These are phyloP conservation scores for Boletus rex-veris DNA, from an alignment of 768 basidiomycete species.

Conservation along the genomic window DNA sequence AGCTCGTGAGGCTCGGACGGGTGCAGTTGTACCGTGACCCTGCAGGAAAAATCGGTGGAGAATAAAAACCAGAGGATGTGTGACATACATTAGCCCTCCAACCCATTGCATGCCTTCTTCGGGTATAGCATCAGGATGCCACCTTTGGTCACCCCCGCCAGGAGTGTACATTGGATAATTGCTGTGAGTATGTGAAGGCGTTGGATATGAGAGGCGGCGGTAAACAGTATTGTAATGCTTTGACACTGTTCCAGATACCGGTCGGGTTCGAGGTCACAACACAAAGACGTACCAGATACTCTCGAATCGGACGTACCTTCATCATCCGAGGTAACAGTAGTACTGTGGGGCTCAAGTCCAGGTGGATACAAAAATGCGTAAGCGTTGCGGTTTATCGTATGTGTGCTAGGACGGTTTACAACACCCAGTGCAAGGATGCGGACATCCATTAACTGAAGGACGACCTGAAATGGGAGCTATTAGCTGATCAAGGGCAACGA, in stretches of 20 bases:
- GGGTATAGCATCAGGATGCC: conserved; percentile 51
- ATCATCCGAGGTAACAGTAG: not conserved
- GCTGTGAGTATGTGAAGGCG: conserved; percentile 50
- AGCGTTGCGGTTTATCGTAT: conserved; percentile 66
- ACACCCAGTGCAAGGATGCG: conserved; percentile 72
- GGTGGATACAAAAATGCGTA: conserved; percentile 65
- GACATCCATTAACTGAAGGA: conserved; percentile 68
- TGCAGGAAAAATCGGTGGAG: conserved; percentile 25
- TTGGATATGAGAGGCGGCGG: conserved; percentile 49
- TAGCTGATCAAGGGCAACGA: conserved; percentile 3
- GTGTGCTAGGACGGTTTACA: conserved; percentile 52
- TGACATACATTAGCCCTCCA: conserved; percentile 60
- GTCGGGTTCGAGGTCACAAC: not conserved
- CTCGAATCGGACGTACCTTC: conserved; percentile 8
- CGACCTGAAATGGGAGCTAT: conserved; percentile 41
- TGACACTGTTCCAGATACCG: not conserved
- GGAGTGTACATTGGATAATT: conserved; percentile 75
- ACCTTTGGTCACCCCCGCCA: conserved; percentile 64
- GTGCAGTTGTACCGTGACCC: conserved; percentile 61
- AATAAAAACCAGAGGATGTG: not conserved
- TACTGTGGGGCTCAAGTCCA: conserved; percentile 43
- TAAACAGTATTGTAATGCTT: conserved; percentile 26
- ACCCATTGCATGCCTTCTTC: conserved; percentile 70
- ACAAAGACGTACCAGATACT: conserved; percentile 1
- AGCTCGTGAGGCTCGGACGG: conserved; percentile 41